Evolutionary conservation across 768 basidiomycete genomes (phyloP), one percentile per base, ranked within the genome.

Genomic region (Cystobasidium onofrii): DNA sequence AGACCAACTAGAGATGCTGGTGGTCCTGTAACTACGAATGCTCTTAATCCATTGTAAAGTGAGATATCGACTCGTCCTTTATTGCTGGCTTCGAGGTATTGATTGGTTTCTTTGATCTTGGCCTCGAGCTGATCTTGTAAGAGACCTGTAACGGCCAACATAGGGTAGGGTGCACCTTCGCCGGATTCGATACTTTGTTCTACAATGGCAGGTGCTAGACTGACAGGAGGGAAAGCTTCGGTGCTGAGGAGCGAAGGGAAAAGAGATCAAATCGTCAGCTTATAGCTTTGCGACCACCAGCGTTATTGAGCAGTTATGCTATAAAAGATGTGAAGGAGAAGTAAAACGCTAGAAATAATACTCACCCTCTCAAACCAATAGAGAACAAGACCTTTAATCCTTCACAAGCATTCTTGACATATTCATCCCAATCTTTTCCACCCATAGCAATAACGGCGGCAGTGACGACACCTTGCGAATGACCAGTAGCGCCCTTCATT

Each of bases 381-480:
- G 88, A 94, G 85, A 98, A 95, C 23, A 96, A 86, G 88, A 93
- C 95, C 78, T 86, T 89, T 77, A 97, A 81, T 39, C 92, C 91
- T 81, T 95, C 94, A 80, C 85, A 83, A 10, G 87, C 85, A 82
- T 96, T 95, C 73, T 82, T 82, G 71, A 85, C 83, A 81, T 92
- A 90, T 1, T 88, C 87, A 60, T 88, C 88, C 79, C 79, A 79
- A 7, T 76, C 65, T 29, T 78, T 74, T 4, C 41, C 64, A 55
- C 61, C 76, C 69, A 73, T 70, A 7, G 94, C 86, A 78, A 97
- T 87, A 44, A 86, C 88, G 65, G 94, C 86, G n/a, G 96, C 96
- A 15, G 94, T 91, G 61, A 96, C 88, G 77, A 99, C 87, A 76
- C 96, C 96, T 81, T 98, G 95, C 1, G 94, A 97, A 83, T 99